Evolutionary conservation across 306 rosid genomes (phyloP), one percentile per base, ranked within the genome.

Genomic region (Trifolium pratense): DNA sequence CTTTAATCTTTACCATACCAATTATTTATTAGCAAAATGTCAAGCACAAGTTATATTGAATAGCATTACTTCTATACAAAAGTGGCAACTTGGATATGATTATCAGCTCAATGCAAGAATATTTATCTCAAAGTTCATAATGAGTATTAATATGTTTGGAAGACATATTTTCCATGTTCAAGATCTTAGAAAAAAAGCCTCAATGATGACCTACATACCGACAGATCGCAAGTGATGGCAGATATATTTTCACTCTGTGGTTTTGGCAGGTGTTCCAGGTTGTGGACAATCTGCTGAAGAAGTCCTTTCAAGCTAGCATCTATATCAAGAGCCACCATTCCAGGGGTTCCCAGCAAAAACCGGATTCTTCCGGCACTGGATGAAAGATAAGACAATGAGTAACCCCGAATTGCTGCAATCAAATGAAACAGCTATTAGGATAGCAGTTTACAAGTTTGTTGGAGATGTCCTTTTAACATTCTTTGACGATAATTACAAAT

Each of bases 251-350:
- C 97, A 77, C 93, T 92, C 90, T 88, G 97, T 25, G 96, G 97
- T 79, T 89, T 91, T 74, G 97, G 99, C 69, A 91, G 83, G 86
- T 83, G 88, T 79, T 94, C 99, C 75, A 94, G 96, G 83, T 91
- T 92, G 74, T 70, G 93, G 76, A 91, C 92, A 25, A 94, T 91
- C 86, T 82, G 82, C 78, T 89, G 96, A 66, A 94, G 48, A 60
- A 87, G 92, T 59, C 89, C 91, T 76, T 89, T 94, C 81, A 94
- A 75, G 86, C 85, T 70, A 64, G 92, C 75, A 82, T 94, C 99
- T 84, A 94, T 77, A 77, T 91, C 99, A 62, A 91, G 98, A 77
- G 99, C 99, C 84, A 94, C 92, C 97, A 94, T 94, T 78, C 99
- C 99, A 56, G 96, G 97, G 49, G 95, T 89, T 52, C 93, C 93